Evolutionary conservation across 306 rosid genomes (phyloP), one percentile per base, ranked within the genome.

Genomic region (Quercus parvula): DNA sequence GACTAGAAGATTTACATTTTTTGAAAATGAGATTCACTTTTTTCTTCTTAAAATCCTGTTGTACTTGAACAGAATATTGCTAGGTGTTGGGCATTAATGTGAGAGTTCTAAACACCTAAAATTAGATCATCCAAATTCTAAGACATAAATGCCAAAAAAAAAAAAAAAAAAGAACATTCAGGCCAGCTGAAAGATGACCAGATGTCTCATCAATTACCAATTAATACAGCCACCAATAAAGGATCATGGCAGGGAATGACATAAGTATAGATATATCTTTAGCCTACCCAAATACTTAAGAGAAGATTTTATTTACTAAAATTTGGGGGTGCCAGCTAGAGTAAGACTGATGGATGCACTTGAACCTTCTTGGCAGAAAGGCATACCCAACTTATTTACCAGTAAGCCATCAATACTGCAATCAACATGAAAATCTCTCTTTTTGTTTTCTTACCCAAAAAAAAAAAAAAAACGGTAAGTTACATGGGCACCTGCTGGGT

Each of bases 301-400:
- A 73, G 49, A 73, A 73, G 75, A n/a, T 38, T 56, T 82, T 15
- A 74, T 55, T 59, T 70, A 70, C 51, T 12, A 30, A 73, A 71
- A 78, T 59, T 31, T 38, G 54, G 46, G 35, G 57, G 51, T 66
- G 54, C 75, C 49, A 49, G 5, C 70, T 69, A 35, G 61, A 41
- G 55, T 28, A 49, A 12, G 68, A 64, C 55, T 31, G 77, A 71
- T 56, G 49, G 67, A 76, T 28, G 41, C 38, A 56, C 52, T 18
- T 84, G 51, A 31, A 56, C 57, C 72, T 31, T 18, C 15, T 30
- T 31, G 13, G 71, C 44, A 31, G 46, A 7, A 66, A 66, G 20
- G 18, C 46, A 30, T 17, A 61, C 31, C 22, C 24, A 66, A 25
- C 70, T 17, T 52, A 71, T 52, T 49, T 49, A 49, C 17, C 54